Evolutionary conservation across 352 stramenopile genomes (phyloP).

Genomic region (Pythium plurisporium): DNA sequence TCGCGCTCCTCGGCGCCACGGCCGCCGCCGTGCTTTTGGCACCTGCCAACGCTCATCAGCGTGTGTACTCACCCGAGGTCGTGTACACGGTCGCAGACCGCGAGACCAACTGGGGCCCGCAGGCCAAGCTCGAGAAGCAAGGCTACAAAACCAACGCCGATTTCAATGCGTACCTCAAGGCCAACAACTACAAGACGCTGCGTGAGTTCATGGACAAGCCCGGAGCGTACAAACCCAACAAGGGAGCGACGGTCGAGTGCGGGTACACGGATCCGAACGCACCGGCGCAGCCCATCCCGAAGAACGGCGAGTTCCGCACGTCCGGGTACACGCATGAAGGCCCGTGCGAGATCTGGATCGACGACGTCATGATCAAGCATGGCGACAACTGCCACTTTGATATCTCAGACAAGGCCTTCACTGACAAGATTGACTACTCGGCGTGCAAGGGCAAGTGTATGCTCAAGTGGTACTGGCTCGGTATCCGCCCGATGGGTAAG

Average conservation of each 20-base stretch:
- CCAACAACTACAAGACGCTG: constrained; percentile 37
- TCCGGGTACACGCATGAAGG: constrained; percentile 33
- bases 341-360: constrained; percentile 23
- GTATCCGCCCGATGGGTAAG: constrained; percentile 23
- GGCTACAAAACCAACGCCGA: constrained; percentile 36
- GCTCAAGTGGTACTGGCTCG: constrained; percentile 28
- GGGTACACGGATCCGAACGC: constrained; percentile 23
- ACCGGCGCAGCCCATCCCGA: constrained; percentile 11
- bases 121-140: constrained; percentile 48
- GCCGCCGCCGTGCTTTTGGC: too few relatives aligned
- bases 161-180: constrained; percentile 32
- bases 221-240: constrained; percentile 37
- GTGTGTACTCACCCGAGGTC: constrained; percentile 1
- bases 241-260: constrained; percentile 18
- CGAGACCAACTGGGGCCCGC: constrained; percentile 17
- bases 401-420: constrained; percentile 26
- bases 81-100: constrained; percentile 13
- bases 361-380: constrained; percentile 16
- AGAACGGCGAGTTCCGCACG: constrained; percentile 14
- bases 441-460: constrained; percentile 22
- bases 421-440: constrained; percentile 19
- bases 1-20: not conserved
- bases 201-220: constrained; percentile 37
- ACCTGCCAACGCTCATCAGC: constrained; percentile 14
- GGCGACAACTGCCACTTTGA: constrained; percentile 26